A percentile compares a stretch with the other conserved stretches of the same genome.
Evolutionary conservation across 2,329 filamentous ascomycete genomes (phyloP).

Genomic region (Colletotrichum sidae): DNA sequence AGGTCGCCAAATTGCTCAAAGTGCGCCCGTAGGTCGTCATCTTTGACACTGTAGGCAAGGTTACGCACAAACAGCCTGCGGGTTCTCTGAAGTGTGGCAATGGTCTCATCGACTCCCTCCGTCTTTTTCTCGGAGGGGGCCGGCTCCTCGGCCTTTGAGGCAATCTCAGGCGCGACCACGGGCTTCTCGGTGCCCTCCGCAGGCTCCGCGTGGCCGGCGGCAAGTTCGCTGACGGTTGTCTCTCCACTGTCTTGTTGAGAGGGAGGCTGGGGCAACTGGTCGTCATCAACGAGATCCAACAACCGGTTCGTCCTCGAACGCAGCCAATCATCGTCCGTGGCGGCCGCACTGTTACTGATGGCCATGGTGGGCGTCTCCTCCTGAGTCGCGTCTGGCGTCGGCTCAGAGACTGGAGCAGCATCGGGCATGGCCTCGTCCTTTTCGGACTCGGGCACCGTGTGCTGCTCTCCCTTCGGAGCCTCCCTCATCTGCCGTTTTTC

Average conservation of each 20-base stretch:
- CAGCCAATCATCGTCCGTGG: conserved; percentile 90
- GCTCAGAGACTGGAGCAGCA: conserved; percentile 15
- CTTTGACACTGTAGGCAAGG: conserved; percentile 81
- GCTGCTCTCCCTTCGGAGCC: conserved; percentile 30
- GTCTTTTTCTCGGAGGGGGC: conserved; percentile 31
- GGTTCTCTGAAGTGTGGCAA: conserved; percentile 76
- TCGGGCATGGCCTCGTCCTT: conserved; percentile 30
- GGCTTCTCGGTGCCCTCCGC: conserved; percentile 38
- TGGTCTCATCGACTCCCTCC: conserved; percentile 53
- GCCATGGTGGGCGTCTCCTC: conserved; percentile 19
- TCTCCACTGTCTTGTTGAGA: conserved; percentile 37
- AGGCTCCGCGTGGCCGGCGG: conserved; percentile 20
- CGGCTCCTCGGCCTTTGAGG: conserved; percentile 41
- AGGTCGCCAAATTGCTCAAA: conserved; percentile 81
- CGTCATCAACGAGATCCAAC: conserved; percentile 85
- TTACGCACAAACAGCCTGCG: conserved; percentile 90
- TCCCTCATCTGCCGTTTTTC: conserved; percentile 53
- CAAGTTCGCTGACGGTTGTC: conserved; percentile 16
- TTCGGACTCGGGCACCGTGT: conserved; percentile 34
- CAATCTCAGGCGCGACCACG: conserved; percentile 39
- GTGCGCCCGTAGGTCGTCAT: conserved; percentile 78
- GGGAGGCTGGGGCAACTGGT: conserved; percentile 56
- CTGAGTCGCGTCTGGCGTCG: conserved; percentile 23
- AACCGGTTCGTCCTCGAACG: conserved; percentile 88
- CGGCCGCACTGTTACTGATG: conserved; percentile 39